Conservation (phyloP, 169 alveolate species). For the Plasmodium gallinaceum region DNA sequence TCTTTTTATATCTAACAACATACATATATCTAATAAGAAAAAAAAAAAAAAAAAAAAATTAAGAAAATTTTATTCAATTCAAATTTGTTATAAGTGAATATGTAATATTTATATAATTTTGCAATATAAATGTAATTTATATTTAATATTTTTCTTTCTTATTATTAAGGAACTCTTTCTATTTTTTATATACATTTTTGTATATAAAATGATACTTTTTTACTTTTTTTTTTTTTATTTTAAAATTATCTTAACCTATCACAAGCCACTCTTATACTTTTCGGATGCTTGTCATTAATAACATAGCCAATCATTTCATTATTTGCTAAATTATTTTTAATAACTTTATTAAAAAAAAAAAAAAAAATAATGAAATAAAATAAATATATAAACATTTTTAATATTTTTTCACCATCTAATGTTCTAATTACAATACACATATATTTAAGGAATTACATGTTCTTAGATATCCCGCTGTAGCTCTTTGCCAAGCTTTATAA, state of each 20-base stretch:
- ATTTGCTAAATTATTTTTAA: constrained; percentile 89
- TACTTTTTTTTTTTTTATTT: neutral
- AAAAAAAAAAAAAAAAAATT: neutral
- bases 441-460: constrained; percentile 82
- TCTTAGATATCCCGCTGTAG: constrained; percentile 91
- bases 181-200: neutral
- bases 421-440: no score
- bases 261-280: constrained; percentile 92
- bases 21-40: constrained; percentile 88
- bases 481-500: constrained; percentile 92
- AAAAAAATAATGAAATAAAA: constrained; percentile 6
- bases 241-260: constrained; percentile 81
- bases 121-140: neutral
- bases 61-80: neutral
- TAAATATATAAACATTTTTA: neutral
- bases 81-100: no score
- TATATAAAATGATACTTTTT: neutral
- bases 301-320: constrained; percentile 92
- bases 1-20: constrained; percentile 92
- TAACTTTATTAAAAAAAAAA: constrained; percentile 77
- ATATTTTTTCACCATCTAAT: no score
- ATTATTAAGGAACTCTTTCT: no score
- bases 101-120: no score
- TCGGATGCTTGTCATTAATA: constrained; percentile 94
- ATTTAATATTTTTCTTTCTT: neutral